Base-by-base conservation (phyloP, 2,329 filamentous ascomycete species). In the Paecilomyces variotii region DNA sequence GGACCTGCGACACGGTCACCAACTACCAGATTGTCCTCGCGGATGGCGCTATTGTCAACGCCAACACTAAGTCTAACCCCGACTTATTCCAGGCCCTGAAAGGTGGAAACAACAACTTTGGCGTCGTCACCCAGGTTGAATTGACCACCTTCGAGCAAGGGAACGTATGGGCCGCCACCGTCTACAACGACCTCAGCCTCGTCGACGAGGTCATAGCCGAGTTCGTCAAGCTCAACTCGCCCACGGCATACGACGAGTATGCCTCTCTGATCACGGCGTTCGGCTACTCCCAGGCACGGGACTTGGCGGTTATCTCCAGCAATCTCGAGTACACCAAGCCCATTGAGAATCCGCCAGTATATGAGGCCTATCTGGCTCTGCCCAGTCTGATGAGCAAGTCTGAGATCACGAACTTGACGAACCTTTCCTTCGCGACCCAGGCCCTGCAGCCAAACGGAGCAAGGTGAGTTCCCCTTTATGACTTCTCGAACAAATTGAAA, bases 1-100 rank as follows among this genome's bases (percentile, higher is more conserved):
- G 65, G 53, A 70, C 62, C 49, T 72, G 66, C 63, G 71, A 66
- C 63, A 74, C 66, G 58, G 65, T 70, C 28, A 27, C 62, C 26
- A 68, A 70, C 34, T 73, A 68, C 59, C 68, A 76, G 30, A 57
- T 77, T 5, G 70, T 75, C 0, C 68, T 75, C 7, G 72, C 72
- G n/a, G 65, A 70, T 55, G 73, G 72, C 2, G 62, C 63, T 6
- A 62, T 74, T 9, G 60, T 67, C 9, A 68, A 67, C 4, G 74
- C 70, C 26, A 70, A 68, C 34, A 56, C 59, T 6, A 58, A 59
- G 0, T 58, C 56, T 6, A 68, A 72, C 30, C 59, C 67, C 0
- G 63, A 68, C 26, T 64, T 74, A 11, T 72, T 68, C 63, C 61
- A 62, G 2, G 71, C 70, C 2, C 63, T 75, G 6, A 73, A 73